Percentiles rank a stretch among this genome's conserved stretches.
Conservation (phyloP, 371 early-diverging fungal species). For the Mortierella sp. region DNA sequence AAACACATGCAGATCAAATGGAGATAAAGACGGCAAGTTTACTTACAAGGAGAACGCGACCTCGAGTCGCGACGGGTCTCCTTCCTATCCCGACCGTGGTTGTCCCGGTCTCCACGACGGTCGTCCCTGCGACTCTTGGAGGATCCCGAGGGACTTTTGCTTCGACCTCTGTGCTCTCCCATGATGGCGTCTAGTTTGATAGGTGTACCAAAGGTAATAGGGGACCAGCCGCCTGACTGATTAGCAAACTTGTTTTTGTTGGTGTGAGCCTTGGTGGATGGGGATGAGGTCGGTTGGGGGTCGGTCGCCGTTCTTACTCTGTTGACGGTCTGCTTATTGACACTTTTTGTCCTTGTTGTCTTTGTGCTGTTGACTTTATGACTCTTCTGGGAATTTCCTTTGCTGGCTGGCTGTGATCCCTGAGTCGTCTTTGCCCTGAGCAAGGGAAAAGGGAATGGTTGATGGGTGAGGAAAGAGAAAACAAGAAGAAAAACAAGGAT, state of each 20-base stretch:
- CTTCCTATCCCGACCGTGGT: conserved; percentile 10
- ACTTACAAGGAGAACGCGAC: conserved; percentile 49
- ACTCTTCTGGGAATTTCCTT: neutral
- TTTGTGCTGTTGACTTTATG: neutral
- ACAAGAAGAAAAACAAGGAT: neutral
- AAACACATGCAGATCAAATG: neutral
- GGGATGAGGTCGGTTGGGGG: neutral
- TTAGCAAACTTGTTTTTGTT: neutral
- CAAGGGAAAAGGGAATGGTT: neutral
- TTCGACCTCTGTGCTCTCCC: conserved; percentile 34
- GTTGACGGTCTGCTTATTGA: neutral
- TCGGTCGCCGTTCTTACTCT: neutral
- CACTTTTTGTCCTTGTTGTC: no score
- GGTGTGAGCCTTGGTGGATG: neutral
- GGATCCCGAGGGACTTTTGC: conserved; percentile 16
- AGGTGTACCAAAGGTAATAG: neutral
- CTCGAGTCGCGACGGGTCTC: conserved; percentile 22
- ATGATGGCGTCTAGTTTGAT: conserved; percentile 12
- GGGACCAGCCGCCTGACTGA: neutral
- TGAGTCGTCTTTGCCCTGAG: neutral
- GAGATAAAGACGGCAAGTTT: conserved; percentile 5
- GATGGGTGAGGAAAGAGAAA: neutral
- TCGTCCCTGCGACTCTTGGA: conserved; percentile 6
- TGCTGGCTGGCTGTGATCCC: neutral
- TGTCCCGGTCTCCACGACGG: conserved; percentile 20